phyloP scores from a whole-genome alignment of 306 rosid species.

The Lathyrus oleraceus region DNA sequence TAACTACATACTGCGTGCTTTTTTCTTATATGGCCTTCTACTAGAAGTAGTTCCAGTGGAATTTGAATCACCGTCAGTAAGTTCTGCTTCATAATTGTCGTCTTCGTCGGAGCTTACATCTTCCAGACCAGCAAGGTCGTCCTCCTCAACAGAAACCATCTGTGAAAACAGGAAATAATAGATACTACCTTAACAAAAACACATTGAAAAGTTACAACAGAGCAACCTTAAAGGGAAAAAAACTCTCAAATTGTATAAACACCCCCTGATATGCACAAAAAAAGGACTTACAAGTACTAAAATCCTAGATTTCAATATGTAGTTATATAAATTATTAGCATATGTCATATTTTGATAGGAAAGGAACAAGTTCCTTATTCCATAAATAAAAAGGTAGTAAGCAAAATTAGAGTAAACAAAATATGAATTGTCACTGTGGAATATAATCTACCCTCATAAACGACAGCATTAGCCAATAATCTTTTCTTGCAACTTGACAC shows the following conservation, averaged over 20 bases:
- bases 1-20: conserved; percentile 62
- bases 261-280: neutral
- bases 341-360: conserved; percentile 12
- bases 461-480: conserved; percentile 15
- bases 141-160: conserved; percentile 99
- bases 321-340: conserved; percentile 6
- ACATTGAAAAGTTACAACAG: neutral
- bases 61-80: conserved; percentile 82
- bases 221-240: neutral
- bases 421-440: conserved; percentile 6
- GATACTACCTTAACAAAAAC: conserved; percentile 12
- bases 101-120: conserved; percentile 99
- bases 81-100: conserved; percentile 92
- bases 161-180: conserved; percentile 37
- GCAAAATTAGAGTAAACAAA: conserved; percentile 21
- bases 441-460: conserved; percentile 18
- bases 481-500: conserved; percentile 6
- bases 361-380: conserved; percentile 11
- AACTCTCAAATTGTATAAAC: neutral
- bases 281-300: conserved; percentile 8
- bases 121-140: conserved; percentile 97
- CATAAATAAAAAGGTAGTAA: conserved; percentile 3
- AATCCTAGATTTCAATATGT: conserved; percentile 15
- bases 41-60: conserved; percentile 58
- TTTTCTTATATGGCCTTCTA: conserved; percentile 68